Conservation (phyloP, 2,329 filamentous ascomycete genomes). For the Trichoderma sp. region DNA sequence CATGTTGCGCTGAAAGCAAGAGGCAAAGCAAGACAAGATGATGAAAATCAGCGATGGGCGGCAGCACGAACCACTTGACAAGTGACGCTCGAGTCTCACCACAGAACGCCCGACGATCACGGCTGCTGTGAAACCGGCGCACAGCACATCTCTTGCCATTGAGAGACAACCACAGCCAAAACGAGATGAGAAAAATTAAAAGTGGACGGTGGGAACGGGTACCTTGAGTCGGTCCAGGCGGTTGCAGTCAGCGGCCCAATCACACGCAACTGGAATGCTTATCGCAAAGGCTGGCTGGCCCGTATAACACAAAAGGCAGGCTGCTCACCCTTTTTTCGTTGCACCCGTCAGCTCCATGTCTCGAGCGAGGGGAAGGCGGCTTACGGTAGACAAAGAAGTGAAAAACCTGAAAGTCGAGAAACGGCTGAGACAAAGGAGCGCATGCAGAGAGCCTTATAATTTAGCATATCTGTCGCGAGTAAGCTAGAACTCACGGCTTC, state of each 20-base stretch:
- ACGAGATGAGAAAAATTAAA: background rate
- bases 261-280: background rate
- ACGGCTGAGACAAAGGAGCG: background rate
- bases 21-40: background rate
- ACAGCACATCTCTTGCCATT: background rate
- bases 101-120: background rate
- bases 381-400: background rate
- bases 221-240: constrained; percentile 1
- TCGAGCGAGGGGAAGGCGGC: background rate
- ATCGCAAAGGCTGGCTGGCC: background rate
- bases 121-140: background rate
- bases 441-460: background rate
- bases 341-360: constrained; percentile 10
- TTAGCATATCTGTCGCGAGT: background rate
- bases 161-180: no score
- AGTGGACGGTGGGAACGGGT: constrained; percentile 18
- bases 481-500: constrained; percentile 1
- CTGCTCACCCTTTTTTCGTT: background rate
- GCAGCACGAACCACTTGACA: background rate
- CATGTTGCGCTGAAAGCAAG: background rate
- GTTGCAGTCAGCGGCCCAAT: constrained; percentile 1
- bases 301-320: background rate
- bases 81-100: constrained; percentile 3
- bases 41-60: background rate
- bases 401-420: background rate